These are phyloP conservation scores for Tephrocybe sp. DNA, from an alignment of 768 basidiomycete genomes.

Conservation along the genomic window DNA sequence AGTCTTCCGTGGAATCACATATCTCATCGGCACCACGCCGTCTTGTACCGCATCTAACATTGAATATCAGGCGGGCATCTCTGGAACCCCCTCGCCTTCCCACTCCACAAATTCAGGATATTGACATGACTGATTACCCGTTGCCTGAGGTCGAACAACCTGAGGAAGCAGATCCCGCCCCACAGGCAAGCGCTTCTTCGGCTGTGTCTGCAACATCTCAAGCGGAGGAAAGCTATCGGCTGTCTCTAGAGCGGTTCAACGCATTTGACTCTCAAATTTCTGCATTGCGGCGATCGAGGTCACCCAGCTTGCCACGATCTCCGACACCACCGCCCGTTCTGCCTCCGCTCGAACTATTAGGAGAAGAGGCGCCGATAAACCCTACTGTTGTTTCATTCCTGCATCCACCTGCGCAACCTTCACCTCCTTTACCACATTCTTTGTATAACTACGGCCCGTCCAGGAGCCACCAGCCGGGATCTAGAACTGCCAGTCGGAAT, in stretches of 20 bases:
- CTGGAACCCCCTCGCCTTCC: constrained; percentile 39
- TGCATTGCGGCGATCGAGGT: constrained; percentile 41
- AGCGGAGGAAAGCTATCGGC: constrained; percentile 38
- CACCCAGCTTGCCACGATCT: constrained; percentile 22
- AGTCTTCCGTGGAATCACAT: constrained; percentile 5
- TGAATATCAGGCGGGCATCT: constrained; percentile 16
- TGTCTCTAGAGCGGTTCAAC: constrained; percentile 52
- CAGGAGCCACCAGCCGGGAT: constrained; percentile 7
- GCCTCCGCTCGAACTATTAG: constrained; percentile 33
- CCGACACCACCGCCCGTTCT: constrained; percentile 33
- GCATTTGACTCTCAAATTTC: constrained; percentile 55
- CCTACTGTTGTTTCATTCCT: constrained; percentile 21
- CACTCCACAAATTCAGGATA: constrained; percentile 47
- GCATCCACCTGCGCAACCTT: constrained; percentile 22
- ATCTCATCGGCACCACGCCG: constrained; percentile 16
- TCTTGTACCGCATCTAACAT: constrained; percentile 21
- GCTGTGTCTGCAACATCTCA: constrained; percentile 8
- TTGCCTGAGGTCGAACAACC: constrained; percentile 10
- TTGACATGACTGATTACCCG: constrained; percentile 50
- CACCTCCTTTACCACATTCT: constrained; percentile 21
- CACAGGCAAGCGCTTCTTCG: constrained; percentile 9
- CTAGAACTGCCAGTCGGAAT: constrained; percentile 9
- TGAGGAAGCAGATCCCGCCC: constrained; percentile 17
- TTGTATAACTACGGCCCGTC: constrained; percentile 13
- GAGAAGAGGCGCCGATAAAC: constrained; percentile 16